phyloP scores from a whole-genome alignment of 148 eudicot species.

The Mesembryanthemum crystallinum region DNA sequence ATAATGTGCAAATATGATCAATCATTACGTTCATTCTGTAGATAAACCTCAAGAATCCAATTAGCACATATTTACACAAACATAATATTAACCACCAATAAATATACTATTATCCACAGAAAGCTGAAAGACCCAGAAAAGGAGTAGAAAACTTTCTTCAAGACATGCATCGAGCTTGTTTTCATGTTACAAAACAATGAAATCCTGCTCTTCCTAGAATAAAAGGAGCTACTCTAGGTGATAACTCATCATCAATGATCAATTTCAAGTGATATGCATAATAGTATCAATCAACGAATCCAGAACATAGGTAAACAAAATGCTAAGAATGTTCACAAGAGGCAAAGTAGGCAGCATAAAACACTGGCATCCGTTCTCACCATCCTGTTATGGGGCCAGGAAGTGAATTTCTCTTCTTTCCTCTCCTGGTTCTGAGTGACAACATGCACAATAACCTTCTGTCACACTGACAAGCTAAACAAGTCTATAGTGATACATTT shows the following conservation, averaged over 20 bases:
- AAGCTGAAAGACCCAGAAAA: neutral
- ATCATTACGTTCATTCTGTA: no score
- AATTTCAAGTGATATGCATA: neutral
- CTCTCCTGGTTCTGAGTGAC: slow-evolving; percentile 1
- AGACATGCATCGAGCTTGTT: neutral
- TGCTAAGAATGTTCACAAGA: neutral
- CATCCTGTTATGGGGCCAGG: neutral
- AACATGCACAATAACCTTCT: neutral
- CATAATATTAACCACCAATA: neutral
- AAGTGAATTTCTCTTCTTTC: neutral
- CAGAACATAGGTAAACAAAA: neutral
- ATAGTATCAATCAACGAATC: neutral
- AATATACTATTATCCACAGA: neutral
- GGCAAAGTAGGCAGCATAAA: neutral
- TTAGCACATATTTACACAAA: neutral
- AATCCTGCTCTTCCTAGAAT: neutral
- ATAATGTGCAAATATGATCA: neutral
- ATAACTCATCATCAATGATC: neutral
- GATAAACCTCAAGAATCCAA: neutral
- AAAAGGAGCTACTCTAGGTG: neutral
- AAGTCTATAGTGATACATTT: neutral
- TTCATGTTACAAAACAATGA: neutral
- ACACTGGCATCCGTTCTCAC: neutral
- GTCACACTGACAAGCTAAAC: neutral
- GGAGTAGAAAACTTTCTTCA: neutral